Evolutionary conservation across 305 asterid species (phyloP), one percentile per base, ranked within the genome.

Genomic region (Solanum chacoense): DNA sequence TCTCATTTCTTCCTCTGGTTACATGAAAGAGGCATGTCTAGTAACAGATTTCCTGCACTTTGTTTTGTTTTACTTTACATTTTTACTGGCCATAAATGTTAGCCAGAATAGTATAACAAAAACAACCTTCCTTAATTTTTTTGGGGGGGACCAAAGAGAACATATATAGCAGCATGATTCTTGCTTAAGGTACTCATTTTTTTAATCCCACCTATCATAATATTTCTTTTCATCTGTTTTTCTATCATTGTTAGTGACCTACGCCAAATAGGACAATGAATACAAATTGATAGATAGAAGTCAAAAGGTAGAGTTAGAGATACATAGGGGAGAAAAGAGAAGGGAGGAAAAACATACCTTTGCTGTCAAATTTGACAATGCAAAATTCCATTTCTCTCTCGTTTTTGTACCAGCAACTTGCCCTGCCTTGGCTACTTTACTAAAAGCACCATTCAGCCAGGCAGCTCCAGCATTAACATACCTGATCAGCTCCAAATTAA

Each of bases 371-470:
- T 97, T 97, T 77, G 99, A 94, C 73, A 96, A 34, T 18, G 99
- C 96, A 67, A 92, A 26, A 89, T 90, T 97, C 99, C 98, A 96
- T 90, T 95, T 96, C 87, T 95, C 97, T 92, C 96, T 96, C 80
- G 99, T 95, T 94, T 96, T 97, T 69, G 96, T 87, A 85, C 98
- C 95, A 91, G 99, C 99, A 78, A 91, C 95, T 91, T 96, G 99
- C 87, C 99, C 97, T 72, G 92, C 98, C 91, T 93, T 96, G 86
- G 99, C 94, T 84, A 94, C 99, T 93, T 94, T 95, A 93, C 85
- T 92, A 92, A 96, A 94, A 91, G 98, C 98, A 78, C 98, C 99
- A 86, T 94, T 97, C 90, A 97, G 93, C 99, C 99, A 96, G 93
- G 96, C 84, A 71, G 99, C 91, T 92, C 99, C 99, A 88, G 98